Evolutionary conservation across 2,329 filamentous ascomycete species (phyloP).

Genomic region (Beauveria medogensis): DNA sequence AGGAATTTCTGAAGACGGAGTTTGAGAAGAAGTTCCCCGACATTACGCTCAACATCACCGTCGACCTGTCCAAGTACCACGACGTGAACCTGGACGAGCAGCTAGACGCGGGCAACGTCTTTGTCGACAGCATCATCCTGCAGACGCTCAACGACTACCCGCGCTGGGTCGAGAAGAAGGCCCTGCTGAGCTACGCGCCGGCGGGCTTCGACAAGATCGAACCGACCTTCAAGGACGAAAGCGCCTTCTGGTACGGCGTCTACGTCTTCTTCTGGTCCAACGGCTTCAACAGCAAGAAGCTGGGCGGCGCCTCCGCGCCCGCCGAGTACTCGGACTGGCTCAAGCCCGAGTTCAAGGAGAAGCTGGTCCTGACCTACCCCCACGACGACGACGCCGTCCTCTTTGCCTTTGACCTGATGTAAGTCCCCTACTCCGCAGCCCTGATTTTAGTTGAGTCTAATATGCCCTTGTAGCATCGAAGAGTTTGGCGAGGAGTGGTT

Average conservation of each 20-base stretch:
- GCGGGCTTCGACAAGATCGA: conserved; percentile 35
- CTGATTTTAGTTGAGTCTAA: too few relatives aligned
- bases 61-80: conserved; percentile 49
- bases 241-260: conserved; percentile 33
- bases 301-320: conserved; percentile 24
- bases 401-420: conserved; percentile 42
- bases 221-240: conserved; percentile 33
- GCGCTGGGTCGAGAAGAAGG: conserved; percentile 40
- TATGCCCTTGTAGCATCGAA: too few relatives aligned
- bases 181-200: conserved; percentile 42
- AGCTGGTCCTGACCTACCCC: conserved; percentile 46
- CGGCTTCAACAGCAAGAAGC: conserved; percentile 28
- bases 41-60: conserved; percentile 43
- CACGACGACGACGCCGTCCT: conserved; percentile 51
- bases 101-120: conserved; percentile 25
- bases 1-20: conserved; percentile 29
- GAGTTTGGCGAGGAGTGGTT: too few relatives aligned
- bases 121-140: conserved; percentile 38
- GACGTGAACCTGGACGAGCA: conserved; percentile 38
- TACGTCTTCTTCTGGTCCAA: conserved; percentile 30
- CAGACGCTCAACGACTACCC: conserved; percentile 46
- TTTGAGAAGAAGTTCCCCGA: conserved; percentile 41
- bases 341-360: conserved; percentile 43
- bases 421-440: conserved; percentile 14
- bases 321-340: conserved; percentile 35